A percentile compares a stretch with the other conserved stretches of the same genome.
These are phyloP conservation scores for Trichoderma sp. DNA, from an alignment of 2,329 filamentous ascomycete species.

Conservation along the genomic window DNA sequence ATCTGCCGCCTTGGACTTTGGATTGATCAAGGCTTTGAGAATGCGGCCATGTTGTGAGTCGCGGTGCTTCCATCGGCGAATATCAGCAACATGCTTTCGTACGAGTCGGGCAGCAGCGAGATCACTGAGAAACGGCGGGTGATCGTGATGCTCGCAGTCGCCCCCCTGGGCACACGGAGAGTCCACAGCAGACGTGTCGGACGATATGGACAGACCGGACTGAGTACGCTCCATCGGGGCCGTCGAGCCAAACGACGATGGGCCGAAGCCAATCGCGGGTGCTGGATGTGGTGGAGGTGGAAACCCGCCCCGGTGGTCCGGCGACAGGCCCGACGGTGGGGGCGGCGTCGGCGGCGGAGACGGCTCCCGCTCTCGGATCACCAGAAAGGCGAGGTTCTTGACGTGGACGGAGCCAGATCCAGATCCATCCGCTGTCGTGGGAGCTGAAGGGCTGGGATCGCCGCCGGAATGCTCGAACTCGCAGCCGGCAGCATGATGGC, in stretches of 20 bases:
- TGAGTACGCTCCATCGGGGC: conserved; percentile 52
- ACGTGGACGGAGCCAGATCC: conserved; percentile 39
- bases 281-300: conserved; percentile 33
- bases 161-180: conserved; percentile 39
- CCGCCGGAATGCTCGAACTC: conserved; percentile 20
- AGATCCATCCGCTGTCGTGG: conserved; percentile 14
- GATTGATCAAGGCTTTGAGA: conserved; percentile 60
- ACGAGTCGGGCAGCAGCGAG: conserved; percentile 54
- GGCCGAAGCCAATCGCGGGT: conserved; percentile 22
- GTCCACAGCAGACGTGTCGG: conserved; percentile 43
- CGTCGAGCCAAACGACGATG: conserved; percentile 9
- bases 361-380: conserved; percentile 44
- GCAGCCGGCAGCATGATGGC: conserved; percentile 17
- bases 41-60: conserved; percentile 61
- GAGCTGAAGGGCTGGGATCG: not conserved
- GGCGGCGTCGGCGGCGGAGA: conserved; percentile 27
- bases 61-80: conserved; percentile 47
- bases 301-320: conserved; percentile 32
- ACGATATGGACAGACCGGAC: conserved; percentile 54
- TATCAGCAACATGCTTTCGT: conserved; percentile 50
- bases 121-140: conserved; percentile 47
- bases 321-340: conserved; percentile 32
- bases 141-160: conserved; percentile 30
- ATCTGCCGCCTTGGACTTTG: conserved; percentile 49
- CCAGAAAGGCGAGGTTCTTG: conserved; percentile 44